Evolutionary conservation across 2,329 filamentous ascomycete species (phyloP).

Genomic region (Byssochlamys sp.): DNA sequence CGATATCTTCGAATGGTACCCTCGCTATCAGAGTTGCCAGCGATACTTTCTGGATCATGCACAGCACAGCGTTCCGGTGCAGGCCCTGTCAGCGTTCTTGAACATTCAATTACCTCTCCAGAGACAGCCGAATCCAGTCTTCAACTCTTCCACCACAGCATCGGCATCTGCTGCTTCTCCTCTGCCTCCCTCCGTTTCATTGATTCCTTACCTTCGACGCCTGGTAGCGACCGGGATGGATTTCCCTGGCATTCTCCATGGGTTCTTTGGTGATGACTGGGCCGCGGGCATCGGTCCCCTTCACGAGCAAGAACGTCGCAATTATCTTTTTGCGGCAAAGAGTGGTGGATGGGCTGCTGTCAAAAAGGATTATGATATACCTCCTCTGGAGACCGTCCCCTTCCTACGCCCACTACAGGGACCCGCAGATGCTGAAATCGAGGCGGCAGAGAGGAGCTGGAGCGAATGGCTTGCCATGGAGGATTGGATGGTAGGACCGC

Average conservation of each 20-base stretch:
- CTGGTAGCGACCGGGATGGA: slow-evolving; percentile 89
- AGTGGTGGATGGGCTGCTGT: slow-evolving; percentile 81
- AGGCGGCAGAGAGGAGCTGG: slow-evolving; percentile 74
- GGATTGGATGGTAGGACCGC: slow-evolving; percentile 92
- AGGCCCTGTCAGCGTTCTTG: slow-evolving; percentile 79
- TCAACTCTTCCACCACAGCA: slow-evolving; percentile 29
- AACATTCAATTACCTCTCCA: slow-evolving; percentile 90
- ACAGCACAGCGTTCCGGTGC: slow-evolving; percentile 71
- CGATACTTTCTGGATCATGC: slow-evolving; percentile 86
- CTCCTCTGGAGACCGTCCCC: slow-evolving; percentile 70
- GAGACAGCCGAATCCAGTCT: slow-evolving; percentile 44
- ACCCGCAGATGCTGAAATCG: slow-evolving; percentile 68
- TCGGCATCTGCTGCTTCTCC: slow-evolving; percentile 30
- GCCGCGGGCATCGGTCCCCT: slow-evolving; percentile 65
- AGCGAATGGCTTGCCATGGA: slow-evolving; percentile 94
- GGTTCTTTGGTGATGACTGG: slow-evolving; percentile 97
- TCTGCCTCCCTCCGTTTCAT: slow-evolving; percentile 46
- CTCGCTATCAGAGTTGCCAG: slow-evolving; percentile 79
- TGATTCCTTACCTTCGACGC: slow-evolving; percentile 82
- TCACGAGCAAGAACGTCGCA: slow-evolving; percentile 80
- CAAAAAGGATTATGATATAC: slow-evolving; percentile 84
- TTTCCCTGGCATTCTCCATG: slow-evolving; percentile 72
- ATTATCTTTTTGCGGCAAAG: slow-evolving; percentile 92
- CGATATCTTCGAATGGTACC: slow-evolving; percentile 81
- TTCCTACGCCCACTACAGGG: slow-evolving; percentile 76